phyloP scores from a whole-genome alignment of 2,329 filamentous ascomycete species.

The Botrytis fragariae region DNA sequence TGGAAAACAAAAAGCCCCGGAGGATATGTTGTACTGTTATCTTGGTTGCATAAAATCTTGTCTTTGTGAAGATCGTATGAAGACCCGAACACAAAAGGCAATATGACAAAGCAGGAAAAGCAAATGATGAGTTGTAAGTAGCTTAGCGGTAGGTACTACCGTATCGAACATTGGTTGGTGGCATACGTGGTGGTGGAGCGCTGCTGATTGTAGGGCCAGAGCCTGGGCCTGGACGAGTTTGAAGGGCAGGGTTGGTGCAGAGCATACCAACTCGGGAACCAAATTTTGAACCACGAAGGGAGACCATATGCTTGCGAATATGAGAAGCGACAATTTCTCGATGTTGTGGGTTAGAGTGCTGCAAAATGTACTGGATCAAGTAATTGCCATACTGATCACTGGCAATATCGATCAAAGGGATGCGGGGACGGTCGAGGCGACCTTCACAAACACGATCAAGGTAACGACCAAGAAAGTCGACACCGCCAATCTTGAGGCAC shows the following conservation, averaged over 20 bases:
- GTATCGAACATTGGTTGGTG: conserved; percentile 56
- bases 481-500: conserved; percentile 92
- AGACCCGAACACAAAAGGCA: conserved; percentile 34
- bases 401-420: conserved; percentile 95
- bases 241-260: conserved; percentile 89
- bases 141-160: conserved; percentile 56
- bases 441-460: conserved; percentile 92
- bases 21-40: conserved; percentile 38
- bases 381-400: conserved; percentile 99
- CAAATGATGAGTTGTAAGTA: conserved; percentile 24
- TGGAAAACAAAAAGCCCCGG: conserved; percentile 31
- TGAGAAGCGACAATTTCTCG: conserved; percentile 90
- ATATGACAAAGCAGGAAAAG: conserved; percentile 32
- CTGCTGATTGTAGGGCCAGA: conserved; percentile 62
- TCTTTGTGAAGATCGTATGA: conserved; percentile 36
- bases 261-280: conserved; percentile 98
- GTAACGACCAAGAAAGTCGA: conserved; percentile 88
- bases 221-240: conserved; percentile 84
- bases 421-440: conserved; percentile 84
- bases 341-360: conserved; percentile 81
- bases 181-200: conserved; percentile 49
- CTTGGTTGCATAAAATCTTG: conserved; percentile 35
- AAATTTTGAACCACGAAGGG: conserved; percentile 95
- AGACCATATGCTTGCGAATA: conserved; percentile 99
- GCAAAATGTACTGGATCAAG: conserved; percentile 93